Percentiles rank a stretch among this genome's conserved stretches.
phyloP scores from a whole-genome alignment of 495 filamentous ascomycete species.

The Baudoinia panamericana region DNA sequence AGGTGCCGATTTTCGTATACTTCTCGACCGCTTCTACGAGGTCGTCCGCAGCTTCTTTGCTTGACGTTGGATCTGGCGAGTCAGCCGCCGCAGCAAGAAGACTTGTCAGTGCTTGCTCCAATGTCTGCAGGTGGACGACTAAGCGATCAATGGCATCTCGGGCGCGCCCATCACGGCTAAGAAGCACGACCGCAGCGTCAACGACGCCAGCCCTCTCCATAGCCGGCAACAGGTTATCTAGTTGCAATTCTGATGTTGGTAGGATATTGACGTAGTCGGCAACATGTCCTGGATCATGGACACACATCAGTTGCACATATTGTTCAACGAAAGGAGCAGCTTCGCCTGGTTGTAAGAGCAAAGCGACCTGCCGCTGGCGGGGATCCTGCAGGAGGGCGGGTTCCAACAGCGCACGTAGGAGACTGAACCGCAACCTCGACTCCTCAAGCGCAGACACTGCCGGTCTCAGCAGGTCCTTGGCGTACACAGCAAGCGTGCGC shows the following conservation, averaged over 20 bases:
- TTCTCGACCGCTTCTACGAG: slow-evolving; percentile 70
- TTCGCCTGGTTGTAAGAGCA: not conserved
- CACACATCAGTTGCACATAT: slow-evolving; percentile 84
- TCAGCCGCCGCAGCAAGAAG: slow-evolving; percentile 46
- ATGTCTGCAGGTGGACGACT: slow-evolving; percentile 57
- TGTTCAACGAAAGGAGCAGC: slow-evolving; percentile 51
- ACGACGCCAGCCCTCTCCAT: slow-evolving; percentile 83
- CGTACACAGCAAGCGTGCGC: slow-evolving; percentile 49
- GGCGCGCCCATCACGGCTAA: slow-evolving; percentile 81
- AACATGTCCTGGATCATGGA: slow-evolving; percentile 67
- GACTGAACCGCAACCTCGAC: slow-evolving; percentile 55
- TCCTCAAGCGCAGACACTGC: slow-evolving; percentile 52
- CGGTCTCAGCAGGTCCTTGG: slow-evolving; percentile 57
- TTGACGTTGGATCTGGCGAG: slow-evolving; percentile 41
- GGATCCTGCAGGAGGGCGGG: slow-evolving; percentile 31
- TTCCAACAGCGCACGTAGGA: slow-evolving; percentile 69
- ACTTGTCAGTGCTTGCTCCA: slow-evolving; percentile 67
- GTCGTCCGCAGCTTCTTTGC: slow-evolving; percentile 43
- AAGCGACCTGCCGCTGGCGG: not conserved
- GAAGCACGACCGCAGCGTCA: slow-evolving; percentile 82
- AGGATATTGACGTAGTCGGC: slow-evolving; percentile 70
- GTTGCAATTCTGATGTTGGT: slow-evolving; percentile 63
- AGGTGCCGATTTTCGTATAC: slow-evolving; percentile 80
- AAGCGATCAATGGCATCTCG: slow-evolving; percentile 73
- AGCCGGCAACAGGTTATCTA: slow-evolving; percentile 69